Conservation (phyloP, 2,329 filamentous ascomycete genomes). For the Botrytis fragariae region DNA sequence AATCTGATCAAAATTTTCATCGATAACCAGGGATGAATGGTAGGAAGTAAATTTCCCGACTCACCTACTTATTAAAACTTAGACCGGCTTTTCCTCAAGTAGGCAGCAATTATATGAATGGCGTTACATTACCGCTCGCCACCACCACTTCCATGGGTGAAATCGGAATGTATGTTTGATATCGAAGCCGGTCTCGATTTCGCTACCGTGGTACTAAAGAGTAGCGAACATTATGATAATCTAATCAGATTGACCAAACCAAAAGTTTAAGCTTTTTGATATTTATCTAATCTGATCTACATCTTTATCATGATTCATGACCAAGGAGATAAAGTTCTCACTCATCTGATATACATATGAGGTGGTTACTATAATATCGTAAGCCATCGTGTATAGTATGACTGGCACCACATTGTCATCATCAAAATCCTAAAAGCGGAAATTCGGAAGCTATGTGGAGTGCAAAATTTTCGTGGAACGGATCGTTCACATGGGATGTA, state of each 20-base stretch:
- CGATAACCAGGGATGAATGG: background rate
- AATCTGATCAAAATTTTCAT: slow-evolving; percentile 19
- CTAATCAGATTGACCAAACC: slow-evolving; percentile 12
- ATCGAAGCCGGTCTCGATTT: background rate
- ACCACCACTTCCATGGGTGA: background rate
- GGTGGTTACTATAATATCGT: background rate
- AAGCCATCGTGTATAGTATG: background rate
- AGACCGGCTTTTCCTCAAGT: background rate
- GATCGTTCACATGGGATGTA: too few relatives aligned
- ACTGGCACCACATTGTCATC: background rate
- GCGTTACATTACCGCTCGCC: background rate
- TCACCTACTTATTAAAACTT: background rate
- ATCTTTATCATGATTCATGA: background rate
- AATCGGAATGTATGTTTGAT: background rate
- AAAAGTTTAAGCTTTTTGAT: background rate
- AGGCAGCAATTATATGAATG: background rate
- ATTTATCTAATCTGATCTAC: slow-evolving; percentile 1
- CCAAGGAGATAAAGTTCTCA: background rate
- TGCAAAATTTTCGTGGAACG: background rate
- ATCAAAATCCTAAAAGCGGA: background rate
- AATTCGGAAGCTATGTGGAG: background rate
- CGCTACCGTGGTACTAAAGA: background rate
- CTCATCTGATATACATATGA: background rate
- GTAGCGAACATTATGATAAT: background rate
- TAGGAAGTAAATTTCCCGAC: background rate